Percentiles rank a stretch among this genome's conserved stretches.
Conservation (phyloP, 164 flowering plant genomes). For the Dillenia turbinata region DNA sequence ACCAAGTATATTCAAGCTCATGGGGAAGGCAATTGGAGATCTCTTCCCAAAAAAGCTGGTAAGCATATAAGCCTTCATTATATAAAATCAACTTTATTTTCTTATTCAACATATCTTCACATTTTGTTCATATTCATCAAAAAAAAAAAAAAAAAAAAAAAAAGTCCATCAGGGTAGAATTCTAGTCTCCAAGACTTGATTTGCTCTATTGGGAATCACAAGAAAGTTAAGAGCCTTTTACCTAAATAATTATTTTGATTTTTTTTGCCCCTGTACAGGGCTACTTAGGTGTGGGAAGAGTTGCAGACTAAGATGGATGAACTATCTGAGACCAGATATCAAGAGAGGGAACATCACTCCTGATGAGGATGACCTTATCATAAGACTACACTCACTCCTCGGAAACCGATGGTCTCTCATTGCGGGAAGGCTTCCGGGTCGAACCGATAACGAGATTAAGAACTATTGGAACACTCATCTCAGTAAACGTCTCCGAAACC, state of each 20-base stretch:
- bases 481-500: conserved; percentile 32
- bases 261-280: conserved; percentile 22
- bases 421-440: conserved; percentile 63
- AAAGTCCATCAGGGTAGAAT: no score
- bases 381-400: conserved; percentile 48
- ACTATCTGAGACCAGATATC: conserved; percentile 60
- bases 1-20: conserved; percentile 46
- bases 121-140: no score
- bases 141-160: no score
- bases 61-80: not conserved
- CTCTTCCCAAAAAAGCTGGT: conserved; percentile 66
- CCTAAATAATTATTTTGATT: not conserved
- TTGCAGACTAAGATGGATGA: conserved; percentile 68
- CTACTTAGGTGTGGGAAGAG: conserved; percentile 68
- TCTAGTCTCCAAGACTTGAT: not conserved
- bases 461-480: conserved; percentile 73
- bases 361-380: conserved; percentile 65
- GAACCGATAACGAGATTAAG: conserved; percentile 81
- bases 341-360: conserved; percentile 57
- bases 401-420: conserved; percentile 76
- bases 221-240: no score
- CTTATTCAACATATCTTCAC: no score
- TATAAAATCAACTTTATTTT: no score
- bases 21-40: conserved; percentile 70
- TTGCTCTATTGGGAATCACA: not conserved